These are phyloP conservation scores for Scolecobasidium constrictum DNA, from an alignment of 2,329 filamentous ascomycete genomes.

Conservation along the genomic window DNA sequence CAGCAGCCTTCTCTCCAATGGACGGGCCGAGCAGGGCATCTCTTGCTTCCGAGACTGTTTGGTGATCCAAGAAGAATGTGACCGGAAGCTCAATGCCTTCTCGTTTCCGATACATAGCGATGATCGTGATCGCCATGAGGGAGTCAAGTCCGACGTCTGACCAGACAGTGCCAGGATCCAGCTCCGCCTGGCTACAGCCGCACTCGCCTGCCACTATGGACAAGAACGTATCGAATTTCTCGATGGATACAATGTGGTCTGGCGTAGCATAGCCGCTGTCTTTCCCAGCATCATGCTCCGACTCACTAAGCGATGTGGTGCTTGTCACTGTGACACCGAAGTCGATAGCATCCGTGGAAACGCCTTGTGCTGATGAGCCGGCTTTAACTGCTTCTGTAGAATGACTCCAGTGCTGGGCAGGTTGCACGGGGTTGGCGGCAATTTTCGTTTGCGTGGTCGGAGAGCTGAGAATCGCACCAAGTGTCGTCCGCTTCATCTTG, in stretches of 20 bases:
- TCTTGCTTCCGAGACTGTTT: background rate
- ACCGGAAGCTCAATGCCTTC: background rate
- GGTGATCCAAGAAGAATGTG: background rate
- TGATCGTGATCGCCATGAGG: conserved; percentile 16
- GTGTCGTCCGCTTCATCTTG: background rate
- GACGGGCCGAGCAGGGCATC: background rate
- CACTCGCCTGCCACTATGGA: background rate
- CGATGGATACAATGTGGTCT: background rate
- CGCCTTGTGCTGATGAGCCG: background rate
- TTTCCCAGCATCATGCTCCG: too few relatives aligned
- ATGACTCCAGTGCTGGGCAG: background rate
- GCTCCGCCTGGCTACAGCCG: background rate
- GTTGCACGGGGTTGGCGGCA: background rate
- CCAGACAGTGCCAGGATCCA: conserved; percentile 13
- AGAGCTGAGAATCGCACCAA: background rate
- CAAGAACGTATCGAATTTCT: background rate
- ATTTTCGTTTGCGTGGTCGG: too few relatives aligned
- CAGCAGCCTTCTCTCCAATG: too few relatives aligned
- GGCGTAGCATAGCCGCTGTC: background rate
- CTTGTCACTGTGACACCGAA: too few relatives aligned
- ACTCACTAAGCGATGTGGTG: too few relatives aligned
- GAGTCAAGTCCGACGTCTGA: conserved; percentile 19
- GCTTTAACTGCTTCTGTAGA: background rate
- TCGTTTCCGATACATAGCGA: conserved; percentile 14
- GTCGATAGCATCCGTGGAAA: background rate